Evolutionary conservation across 2,329 filamentous ascomycete species (phyloP).

Genomic region (Beauveria rudraprayagi): DNA sequence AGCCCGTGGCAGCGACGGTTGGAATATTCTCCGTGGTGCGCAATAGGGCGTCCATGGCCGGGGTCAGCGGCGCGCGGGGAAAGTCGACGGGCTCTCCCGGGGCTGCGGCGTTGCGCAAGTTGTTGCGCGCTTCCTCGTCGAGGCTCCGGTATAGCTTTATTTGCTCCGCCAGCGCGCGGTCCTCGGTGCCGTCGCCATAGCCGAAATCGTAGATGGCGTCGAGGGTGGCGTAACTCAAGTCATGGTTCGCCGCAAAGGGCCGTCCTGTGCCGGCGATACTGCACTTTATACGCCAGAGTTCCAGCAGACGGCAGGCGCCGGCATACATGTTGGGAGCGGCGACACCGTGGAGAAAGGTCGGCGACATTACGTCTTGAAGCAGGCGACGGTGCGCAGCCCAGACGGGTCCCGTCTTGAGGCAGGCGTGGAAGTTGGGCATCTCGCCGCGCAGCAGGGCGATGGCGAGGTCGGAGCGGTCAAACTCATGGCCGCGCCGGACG

Average conservation of each 20-base stretch:
- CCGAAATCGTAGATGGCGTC: slow-evolving; percentile 24
- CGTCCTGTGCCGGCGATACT: slow-evolving; percentile 18
- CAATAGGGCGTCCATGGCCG: not conserved
- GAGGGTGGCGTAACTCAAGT: slow-evolving; percentile 23
- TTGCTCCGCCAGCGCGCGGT: not conserved
- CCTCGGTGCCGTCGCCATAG: slow-evolving; percentile 18
- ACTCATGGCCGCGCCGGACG: slow-evolving; percentile 33
- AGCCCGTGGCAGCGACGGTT: slow-evolving; percentile 4
- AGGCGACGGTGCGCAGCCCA: slow-evolving; percentile 27
- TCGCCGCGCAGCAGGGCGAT: slow-evolving; percentile 24
- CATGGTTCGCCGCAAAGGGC: slow-evolving; percentile 18
- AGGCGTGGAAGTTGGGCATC: slow-evolving; percentile 25
- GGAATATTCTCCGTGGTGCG: not conserved
- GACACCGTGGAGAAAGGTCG: slow-evolving; percentile 23
- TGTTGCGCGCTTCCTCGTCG: not conserved
- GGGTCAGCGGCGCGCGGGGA: not conserved
- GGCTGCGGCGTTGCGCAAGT: not conserved
- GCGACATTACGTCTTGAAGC: slow-evolving; percentile 30
- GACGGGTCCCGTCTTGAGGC: slow-evolving; percentile 22
- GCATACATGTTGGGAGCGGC: slow-evolving; percentile 26
- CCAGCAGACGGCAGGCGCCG: slow-evolving; percentile 21
- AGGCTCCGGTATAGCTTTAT: not conserved
- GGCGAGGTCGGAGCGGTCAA: slow-evolving; percentile 32
- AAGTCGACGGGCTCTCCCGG: not conserved
- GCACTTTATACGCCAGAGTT: slow-evolving; percentile 27